Evolutionary conservation across 257 asterid species (phyloP), one percentile per base, ranked within the genome.

Genomic region (Linderniella brevidens): DNA sequence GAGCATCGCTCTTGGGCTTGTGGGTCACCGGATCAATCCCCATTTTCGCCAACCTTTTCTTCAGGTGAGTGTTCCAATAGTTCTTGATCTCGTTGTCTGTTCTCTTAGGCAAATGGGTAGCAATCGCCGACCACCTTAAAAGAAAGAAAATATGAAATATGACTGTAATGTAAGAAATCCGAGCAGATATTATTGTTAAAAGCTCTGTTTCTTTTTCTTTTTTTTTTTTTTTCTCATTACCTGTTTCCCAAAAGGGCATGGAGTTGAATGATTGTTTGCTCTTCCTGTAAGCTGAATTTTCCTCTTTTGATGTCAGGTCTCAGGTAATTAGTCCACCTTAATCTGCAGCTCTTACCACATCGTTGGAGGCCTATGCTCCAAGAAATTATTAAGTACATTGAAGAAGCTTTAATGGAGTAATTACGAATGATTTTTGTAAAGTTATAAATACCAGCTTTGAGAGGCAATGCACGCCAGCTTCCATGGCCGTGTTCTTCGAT

Each of bases 61-160:
- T 77, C 14, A 80, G 65, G 63, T 76, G 92, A 1, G 92, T 77
- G 50, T 80, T 80, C 92, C 92, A 80, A 32, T 79, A 79, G 39
- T 79, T 79, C 58, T 79, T 79, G 36, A 79, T 79, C 39, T 79
- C 92, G 20, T 79, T 79, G 35, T 79, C 92, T 9, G 92, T 79
- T 59, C 85, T 51, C 50, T 76, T 79, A 0, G 82, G 74, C 59
- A 80, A 61, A 50, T 80, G 84, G 13, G 87, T 71, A n/a, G 93
- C 93, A 40, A 80, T 80, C 11, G 93, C 77, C 19, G 93, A 80
- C 93, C 93, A 80, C 68, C 93, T 80, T 66, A 2, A 63, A 55
- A 35, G 47, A 39, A 39, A 13, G 13, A 2, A 39, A 11, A 9
- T 9, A 39, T 39, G 43, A 10, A 10, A 2, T 13, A 39, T 9